phyloP scores from a whole-genome alignment of 1,284 basidiomycete genomes.

The Rhodotorula sp. region DNA sequence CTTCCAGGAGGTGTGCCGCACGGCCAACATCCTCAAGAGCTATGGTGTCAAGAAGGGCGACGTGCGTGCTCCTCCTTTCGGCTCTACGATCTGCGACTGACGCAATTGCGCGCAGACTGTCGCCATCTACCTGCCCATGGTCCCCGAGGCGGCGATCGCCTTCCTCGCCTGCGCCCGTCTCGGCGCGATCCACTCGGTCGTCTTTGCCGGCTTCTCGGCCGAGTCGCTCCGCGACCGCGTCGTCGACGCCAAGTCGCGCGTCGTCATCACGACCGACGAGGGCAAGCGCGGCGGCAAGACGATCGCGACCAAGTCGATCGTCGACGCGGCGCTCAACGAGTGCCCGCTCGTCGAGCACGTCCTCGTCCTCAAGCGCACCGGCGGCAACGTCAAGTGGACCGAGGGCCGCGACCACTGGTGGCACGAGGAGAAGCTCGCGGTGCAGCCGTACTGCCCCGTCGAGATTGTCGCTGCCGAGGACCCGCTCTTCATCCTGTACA shows the following conservation, averaged over 20 bases:
- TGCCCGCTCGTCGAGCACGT: slow-evolving; percentile 87
- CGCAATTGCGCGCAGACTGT: slow-evolving; percentile 56
- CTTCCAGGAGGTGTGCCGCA: slow-evolving; percentile 80
- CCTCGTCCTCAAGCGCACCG: slow-evolving; percentile 85
- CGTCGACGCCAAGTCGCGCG: slow-evolving; percentile 82
- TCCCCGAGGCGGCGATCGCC: slow-evolving; percentile 76
- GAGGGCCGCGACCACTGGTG: slow-evolving; percentile 92
- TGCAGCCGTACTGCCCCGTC: slow-evolving; percentile 79
- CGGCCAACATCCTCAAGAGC: slow-evolving; percentile 88
- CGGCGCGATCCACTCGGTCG: slow-evolving; percentile 96
- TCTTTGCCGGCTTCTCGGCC: slow-evolving; percentile 97
- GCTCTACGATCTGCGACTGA: background rate
- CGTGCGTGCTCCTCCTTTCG: slow-evolving; percentile 49
- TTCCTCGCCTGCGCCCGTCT: slow-evolving; percentile 97
- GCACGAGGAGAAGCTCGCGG: slow-evolving; percentile 84
- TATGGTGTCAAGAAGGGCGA: slow-evolving; percentile 96
- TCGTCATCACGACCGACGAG: slow-evolving; percentile 95
- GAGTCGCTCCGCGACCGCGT: slow-evolving; percentile 93
- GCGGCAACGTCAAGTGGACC: slow-evolving; percentile 77
- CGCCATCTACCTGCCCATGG: slow-evolving; percentile 67
- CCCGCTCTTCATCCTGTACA: slow-evolving; percentile 94
- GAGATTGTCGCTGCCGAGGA: slow-evolving; percentile 88
- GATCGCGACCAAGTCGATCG: slow-evolving; percentile 94
- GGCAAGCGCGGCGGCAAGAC: slow-evolving; percentile 90
- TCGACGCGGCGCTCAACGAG: slow-evolving; percentile 85